Evolutionary conservation across 805 yeast genomes (phyloP).

Genomic region (Kodamaea restingae): DNA sequence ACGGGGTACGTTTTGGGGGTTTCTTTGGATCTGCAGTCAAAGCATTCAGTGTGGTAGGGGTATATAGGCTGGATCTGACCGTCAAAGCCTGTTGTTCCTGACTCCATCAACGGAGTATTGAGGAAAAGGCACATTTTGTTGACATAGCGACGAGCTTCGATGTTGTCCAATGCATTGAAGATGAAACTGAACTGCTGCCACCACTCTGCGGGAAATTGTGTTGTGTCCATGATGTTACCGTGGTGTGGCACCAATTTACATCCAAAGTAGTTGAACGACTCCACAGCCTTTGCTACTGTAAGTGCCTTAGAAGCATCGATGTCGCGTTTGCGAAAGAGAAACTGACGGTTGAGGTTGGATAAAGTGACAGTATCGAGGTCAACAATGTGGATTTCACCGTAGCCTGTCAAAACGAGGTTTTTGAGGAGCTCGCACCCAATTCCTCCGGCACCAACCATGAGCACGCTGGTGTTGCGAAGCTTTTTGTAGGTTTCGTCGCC

Average conservation of each 20-base stretch:
- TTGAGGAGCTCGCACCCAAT: slow-evolving; percentile 91
- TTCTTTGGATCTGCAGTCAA: slow-evolving; percentile 83
- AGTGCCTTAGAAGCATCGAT: slow-evolving; percentile 83
- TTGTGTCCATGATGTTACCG: slow-evolving; percentile 81
- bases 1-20: slow-evolving; percentile 92
- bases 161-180: slow-evolving; percentile 90
- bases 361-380: slow-evolving; percentile 94
- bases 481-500: slow-evolving; percentile 32
- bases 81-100: slow-evolving; percentile 91
- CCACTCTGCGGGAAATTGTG: slow-evolving; percentile 70
- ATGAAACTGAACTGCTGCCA: slow-evolving; percentile 66
- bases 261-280: slow-evolving; percentile 55
- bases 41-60: slow-evolving; percentile 83
- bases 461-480: slow-evolving; percentile 48
- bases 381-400: slow-evolving; percentile 85
- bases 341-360: slow-evolving; percentile 89
- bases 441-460: slow-evolving; percentile 95
- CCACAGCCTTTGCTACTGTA: slow-evolving; percentile 82
- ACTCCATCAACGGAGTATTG: slow-evolving; percentile 76
- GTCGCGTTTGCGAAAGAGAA: slow-evolving; percentile 82
- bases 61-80: slow-evolving; percentile 94
- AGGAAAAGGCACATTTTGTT: slow-evolving; percentile 76
- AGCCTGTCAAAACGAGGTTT: slow-evolving; percentile 71
- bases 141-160: slow-evolving; percentile 88
- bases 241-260: slow-evolving; percentile 73